These are phyloP conservation scores for Cyclocybe cylindracea DNA, from an alignment of 768 basidiomycete genomes.

Conservation along the genomic window DNA sequence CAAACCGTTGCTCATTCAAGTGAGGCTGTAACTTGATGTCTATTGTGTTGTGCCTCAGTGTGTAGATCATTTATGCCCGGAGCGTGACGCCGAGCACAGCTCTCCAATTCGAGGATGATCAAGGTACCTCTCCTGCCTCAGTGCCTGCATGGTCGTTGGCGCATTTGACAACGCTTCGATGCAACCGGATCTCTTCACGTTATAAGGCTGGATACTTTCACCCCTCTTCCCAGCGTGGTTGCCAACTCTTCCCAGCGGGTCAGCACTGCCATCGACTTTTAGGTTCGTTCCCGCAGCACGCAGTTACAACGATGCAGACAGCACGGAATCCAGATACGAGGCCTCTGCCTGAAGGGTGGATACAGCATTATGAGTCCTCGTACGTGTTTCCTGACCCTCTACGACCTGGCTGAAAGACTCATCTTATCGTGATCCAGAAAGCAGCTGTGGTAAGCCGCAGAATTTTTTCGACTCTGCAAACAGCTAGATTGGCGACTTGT, in stretches of 20 bases:
- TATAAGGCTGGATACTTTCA: constrained; percentile 1
- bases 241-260: background rate
- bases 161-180: constrained; percentile 3
- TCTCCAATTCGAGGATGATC: background rate
- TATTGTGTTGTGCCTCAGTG: background rate
- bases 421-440: constrained; percentile 8
- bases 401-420: background rate
- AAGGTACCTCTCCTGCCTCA: background rate
- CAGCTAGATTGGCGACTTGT: background rate
- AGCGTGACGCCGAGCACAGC: background rate
- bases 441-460: constrained; percentile 20
- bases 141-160: background rate
- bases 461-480: background rate
- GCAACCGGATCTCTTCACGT: constrained; percentile 5
- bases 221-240: background rate
- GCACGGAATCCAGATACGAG: constrained; percentile 16
- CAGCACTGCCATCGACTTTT: background rate
- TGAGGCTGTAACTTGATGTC: too few species aligned
- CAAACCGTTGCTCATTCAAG: too few species aligned
- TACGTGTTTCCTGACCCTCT: constrained; percentile 14
- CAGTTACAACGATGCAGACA: constrained; percentile 1
- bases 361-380: constrained; percentile 33
- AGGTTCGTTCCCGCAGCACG: background rate
- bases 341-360: constrained; percentile 34
- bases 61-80: background rate